Base-by-base conservation (phyloP, 805 yeast genomes). In the Cyberlindnera amylophila region DNA sequence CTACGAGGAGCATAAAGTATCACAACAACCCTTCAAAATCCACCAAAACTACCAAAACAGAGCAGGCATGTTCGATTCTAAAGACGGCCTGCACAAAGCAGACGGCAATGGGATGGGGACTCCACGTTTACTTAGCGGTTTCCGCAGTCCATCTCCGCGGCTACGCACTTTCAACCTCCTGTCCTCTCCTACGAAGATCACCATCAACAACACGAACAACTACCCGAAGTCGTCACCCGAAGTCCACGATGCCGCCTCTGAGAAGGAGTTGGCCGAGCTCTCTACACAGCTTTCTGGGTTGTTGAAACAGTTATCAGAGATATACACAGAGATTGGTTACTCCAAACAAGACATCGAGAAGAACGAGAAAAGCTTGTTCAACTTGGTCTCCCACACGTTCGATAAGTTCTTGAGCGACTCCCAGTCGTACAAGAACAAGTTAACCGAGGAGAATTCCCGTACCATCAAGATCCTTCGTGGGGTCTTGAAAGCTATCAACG, bases 251-350 rank as follows among this genome's bases (percentile, higher is more conserved):
- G 14, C 15, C 4, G 11, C 38, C 7, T 19, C 43, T 2, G 41
- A 30, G 9, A 39, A 28, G 13, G 49, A 49, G 29, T 54, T 51
- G 34, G 35, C 49, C 1, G 42, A 48, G 28, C 50, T 55, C 6
- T 47, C 57, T 1, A 7, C 30, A 5, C 51, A 52, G 24, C 45
- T 56, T 2, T 34, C 54, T 5, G 40, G 24, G 6, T 46, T 55
- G 8, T 48, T 69, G 29, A 60, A 59, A 15, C 71, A 73, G 39
- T 56, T 79, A n/a, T 68, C 72, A 38, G 52, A 54, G 4, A 68
- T 77, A 9, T 77, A 77, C 54, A 64, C 65, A 36, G 71, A 69
- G 44, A 79, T 79, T 32, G 86, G 86, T 1, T 77, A 74, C 53
- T 67, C 81, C 1, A 57, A 66, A n/a, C 53, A 58, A 8, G 82